A percentile compares a stretch with the other conserved stretches of the same genome.
phyloP scores from a whole-genome alignment of 352 stramenopile genomes.

The Globisporangium spinosum region DNA sequence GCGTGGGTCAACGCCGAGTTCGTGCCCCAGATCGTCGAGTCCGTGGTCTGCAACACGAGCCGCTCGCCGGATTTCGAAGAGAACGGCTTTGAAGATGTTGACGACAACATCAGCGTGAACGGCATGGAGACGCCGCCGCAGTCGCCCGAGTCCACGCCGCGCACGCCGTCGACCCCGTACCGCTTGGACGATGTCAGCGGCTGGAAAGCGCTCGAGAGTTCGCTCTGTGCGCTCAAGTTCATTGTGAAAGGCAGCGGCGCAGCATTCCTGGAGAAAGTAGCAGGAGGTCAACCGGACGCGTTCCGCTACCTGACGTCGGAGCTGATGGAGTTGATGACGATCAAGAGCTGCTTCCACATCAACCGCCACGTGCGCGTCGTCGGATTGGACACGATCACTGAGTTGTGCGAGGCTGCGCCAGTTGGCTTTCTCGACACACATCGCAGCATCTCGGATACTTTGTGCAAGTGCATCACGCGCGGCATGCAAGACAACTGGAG shows the following conservation, averaged over 20 bases:
- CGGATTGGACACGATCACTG: constrained; percentile 82
- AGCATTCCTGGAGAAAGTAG: constrained; percentile 46
- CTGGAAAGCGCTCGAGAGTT: constrained; percentile 96
- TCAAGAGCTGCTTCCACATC: constrained; percentile 88
- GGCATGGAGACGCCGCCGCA: constrained; percentile 68
- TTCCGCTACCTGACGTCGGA: constrained; percentile 67
- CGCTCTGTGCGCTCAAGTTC: constrained; percentile 81
- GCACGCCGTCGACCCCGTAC: constrained; percentile 73
- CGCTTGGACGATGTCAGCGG: constrained; percentile 94
- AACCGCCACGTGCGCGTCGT: constrained; percentile 94
- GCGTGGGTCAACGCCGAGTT: constrained; percentile 59
- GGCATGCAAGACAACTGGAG: constrained; percentile 96
- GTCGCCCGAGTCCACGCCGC: constrained; percentile 55
- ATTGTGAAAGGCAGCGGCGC: constrained; percentile 77
- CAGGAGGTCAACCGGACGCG: constrained; percentile 9
- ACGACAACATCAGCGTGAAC: constrained; percentile 81
- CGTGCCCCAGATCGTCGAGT: constrained; percentile 67
- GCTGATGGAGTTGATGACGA: constrained; percentile 65
- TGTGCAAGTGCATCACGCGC: constrained; percentile 66
- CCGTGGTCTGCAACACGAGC: constrained; percentile 65
- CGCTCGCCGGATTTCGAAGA: constrained; percentile 81
- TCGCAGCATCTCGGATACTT: constrained; percentile 33
- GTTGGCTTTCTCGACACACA: constrained; percentile 45
- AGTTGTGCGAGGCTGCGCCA: constrained; percentile 45
- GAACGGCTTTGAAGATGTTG: constrained; percentile 63